A percentile compares a stretch with the other conserved stretches of the same genome.
These are phyloP conservation scores for Rhynchospora breviuscula DNA, from an alignment of 176 grass and related monocot species.

Conservation along the genomic window DNA sequence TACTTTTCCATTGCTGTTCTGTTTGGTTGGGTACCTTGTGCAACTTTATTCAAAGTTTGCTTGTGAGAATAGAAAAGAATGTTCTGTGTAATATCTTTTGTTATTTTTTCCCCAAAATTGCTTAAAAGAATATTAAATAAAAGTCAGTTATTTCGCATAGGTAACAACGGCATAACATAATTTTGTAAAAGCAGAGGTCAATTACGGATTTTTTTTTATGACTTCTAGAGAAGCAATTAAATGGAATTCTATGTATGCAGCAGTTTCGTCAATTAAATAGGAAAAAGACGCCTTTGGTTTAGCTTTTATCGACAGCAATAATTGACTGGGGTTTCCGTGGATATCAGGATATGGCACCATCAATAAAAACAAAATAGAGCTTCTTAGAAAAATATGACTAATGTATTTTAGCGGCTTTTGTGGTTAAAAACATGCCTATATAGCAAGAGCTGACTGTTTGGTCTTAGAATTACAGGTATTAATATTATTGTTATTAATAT, in stretches of 20 bases:
- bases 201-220: not conserved
- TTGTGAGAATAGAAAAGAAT: conserved; percentile 13
- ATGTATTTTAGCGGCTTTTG: not conserved
- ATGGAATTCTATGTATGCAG: not conserved
- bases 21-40: not conserved
- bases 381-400: not conserved
- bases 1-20: not conserved
- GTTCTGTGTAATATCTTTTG: not conserved
- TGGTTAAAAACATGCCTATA: not conserved
- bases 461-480: too few relatives aligned
- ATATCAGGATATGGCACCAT: not conserved
- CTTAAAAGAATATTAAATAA: not conserved
- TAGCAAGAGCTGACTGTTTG: not conserved
- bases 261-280: not conserved
- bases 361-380: not conserved
- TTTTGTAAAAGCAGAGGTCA: not conserved
- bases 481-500: too few relatives aligned
- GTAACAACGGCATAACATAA: not conserved
- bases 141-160: not conserved
- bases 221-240: not conserved
- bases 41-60: not conserved
- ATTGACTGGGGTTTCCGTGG: not conserved
- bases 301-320: not conserved
- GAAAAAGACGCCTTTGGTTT: not conserved
- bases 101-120: not conserved